phyloP scores from a whole-genome alignment of 1,284 basidiomycete genomes.

The Ganoderma leucocontextum region DNA sequence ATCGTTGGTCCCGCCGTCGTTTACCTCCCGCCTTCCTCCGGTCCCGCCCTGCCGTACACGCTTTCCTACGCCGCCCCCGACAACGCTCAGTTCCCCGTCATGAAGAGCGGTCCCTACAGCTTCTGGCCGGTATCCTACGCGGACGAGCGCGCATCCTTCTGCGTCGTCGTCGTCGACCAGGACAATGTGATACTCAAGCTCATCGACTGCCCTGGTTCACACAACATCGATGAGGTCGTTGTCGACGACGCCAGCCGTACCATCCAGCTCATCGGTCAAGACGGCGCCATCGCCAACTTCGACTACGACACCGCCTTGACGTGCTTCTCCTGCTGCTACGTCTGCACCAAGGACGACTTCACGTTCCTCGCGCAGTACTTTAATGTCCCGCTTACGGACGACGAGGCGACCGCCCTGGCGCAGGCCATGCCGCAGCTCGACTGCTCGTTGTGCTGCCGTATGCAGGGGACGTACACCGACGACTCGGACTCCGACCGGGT shows the following conservation, averaged over 20 bases:
- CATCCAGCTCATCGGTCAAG: background rate
- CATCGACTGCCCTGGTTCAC: slow-evolving; percentile 2
- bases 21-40: background rate
- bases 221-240: background rate
- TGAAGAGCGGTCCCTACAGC: slow-evolving; percentile 1
- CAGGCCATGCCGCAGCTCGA: slow-evolving; percentile 2
- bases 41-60: background rate
- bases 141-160: background rate
- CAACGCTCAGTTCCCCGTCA: background rate
- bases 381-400: background rate
- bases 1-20: background rate
- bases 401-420: background rate
- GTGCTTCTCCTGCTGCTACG: background rate
- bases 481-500: background rate
- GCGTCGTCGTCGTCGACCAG: slow-evolving; percentile 4
- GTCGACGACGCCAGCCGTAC: background rate
- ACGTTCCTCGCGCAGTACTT: background rate
- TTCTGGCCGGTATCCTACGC: slow-evolving; percentile 2
- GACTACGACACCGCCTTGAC: background rate
- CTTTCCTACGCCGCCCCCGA: background rate
- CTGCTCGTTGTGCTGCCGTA: slow-evolving; percentile 5
- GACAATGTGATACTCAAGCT: slow-evolving; percentile 5
- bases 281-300: background rate
- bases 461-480: slow-evolving; percentile 1
- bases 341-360: slow-evolving; percentile 6